Percentiles rank a stretch among this genome's conserved stretches.
phyloP scores from a whole-genome alignment of 192 early-diverging fungal species.

The Mortierella alpina region DNA sequence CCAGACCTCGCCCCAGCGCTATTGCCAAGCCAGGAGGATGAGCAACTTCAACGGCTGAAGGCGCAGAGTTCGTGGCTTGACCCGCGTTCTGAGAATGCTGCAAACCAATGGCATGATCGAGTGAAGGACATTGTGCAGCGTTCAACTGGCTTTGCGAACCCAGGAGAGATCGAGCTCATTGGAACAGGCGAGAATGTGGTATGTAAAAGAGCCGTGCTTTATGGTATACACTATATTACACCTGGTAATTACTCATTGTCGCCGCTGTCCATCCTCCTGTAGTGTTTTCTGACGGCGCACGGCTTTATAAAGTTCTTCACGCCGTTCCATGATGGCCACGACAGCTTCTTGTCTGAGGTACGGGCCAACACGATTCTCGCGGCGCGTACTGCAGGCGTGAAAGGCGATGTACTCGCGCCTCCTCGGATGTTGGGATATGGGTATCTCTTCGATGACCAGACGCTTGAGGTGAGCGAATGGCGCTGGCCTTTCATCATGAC shows the following conservation, averaged over 20 bases:
- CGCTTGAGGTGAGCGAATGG: constrained; percentile 16
- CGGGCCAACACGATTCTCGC: constrained; percentile 12
- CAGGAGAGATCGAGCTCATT: constrained; percentile 1
- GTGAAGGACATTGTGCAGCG: not conserved
- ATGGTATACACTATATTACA: too few relatives aligned
- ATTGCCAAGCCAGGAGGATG: not conserved
- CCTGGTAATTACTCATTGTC: not conserved
- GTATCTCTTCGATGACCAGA: constrained; percentile 12
- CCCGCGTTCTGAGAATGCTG: not conserved
- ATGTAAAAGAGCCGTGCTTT: not conserved
- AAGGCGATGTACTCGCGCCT: not conserved
- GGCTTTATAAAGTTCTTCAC: constrained; percentile 54
- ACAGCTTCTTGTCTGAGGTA: constrained; percentile 25
- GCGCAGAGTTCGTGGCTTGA: constrained; percentile 12
- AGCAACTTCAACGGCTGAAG: too few relatives aligned
- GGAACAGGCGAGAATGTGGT: constrained; percentile 30
- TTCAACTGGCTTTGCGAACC: not conserved
- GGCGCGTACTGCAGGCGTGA: not conserved
- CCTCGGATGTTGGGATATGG: constrained; percentile 45
- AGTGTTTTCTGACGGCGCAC: constrained; percentile 36
- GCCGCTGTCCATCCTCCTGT: not conserved
- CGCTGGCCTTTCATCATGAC: constrained; percentile 50
- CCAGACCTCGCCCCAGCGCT: not conserved
- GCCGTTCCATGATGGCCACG: constrained; percentile 34
- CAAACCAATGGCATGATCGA: constrained; percentile 9